phyloP scores from a whole-genome alignment of 108 stramenopile species.

The Schizochytrium sp. region DNA sequence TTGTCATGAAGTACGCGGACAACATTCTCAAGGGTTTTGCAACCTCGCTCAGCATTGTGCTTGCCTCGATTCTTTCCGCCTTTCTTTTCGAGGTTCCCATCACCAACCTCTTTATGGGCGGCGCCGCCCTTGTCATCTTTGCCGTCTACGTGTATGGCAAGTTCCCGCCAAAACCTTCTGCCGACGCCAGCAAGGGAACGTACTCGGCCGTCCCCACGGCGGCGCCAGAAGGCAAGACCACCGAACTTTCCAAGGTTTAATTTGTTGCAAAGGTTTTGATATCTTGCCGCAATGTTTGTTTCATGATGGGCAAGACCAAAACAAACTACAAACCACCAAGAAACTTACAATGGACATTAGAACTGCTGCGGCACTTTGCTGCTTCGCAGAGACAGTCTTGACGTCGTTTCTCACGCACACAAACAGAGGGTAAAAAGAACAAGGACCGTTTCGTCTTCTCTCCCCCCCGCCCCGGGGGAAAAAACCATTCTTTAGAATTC shows the following conservation, averaged over 20 bases:
- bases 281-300: too few species aligned
- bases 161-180: neutral
- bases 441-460: too few species aligned
- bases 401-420: too few species aligned
- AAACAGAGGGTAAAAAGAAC: too few species aligned
- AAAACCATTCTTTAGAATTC: too few species aligned
- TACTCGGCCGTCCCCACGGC: neutral
- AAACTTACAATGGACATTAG: too few species aligned
- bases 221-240: neutral
- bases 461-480: too few species aligned
- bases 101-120: constrained; percentile 25
- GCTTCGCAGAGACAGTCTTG: too few species aligned
- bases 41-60: constrained; percentile 78
- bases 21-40: constrained; percentile 93
- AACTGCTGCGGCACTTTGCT: too few species aligned
- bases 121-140: constrained; percentile 28
- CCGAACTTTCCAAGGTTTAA: neutral
- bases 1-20: constrained; percentile 93
- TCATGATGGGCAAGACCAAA: too few species aligned
- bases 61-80: constrained; percentile 74
- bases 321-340: too few species aligned
- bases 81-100: constrained; percentile 73
- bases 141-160: constrained; percentile 35
- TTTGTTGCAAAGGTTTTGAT: too few species aligned
- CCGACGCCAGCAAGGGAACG: neutral